Conservation (phyloP, 768 basidiomycete species). For the Agrocybe praecox region DNA sequence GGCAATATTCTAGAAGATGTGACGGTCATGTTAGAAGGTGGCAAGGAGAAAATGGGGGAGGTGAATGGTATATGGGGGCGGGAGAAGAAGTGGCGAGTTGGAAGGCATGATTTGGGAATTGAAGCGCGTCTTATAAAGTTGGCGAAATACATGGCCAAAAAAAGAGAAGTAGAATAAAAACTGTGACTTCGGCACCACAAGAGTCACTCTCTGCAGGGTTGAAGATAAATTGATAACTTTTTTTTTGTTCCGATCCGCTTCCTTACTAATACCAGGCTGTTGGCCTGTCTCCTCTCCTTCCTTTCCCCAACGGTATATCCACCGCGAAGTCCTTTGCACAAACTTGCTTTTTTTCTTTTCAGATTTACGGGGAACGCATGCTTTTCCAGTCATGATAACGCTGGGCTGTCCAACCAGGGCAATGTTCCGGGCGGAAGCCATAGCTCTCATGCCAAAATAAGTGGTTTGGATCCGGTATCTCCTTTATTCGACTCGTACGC, state of each 20-base stretch:
- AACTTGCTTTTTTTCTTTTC: background rate
- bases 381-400: background rate
- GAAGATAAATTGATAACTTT: background rate
- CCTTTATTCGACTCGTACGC: background rate
- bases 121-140: slow-evolving; percentile 18
- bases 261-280: background rate
- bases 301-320: background rate
- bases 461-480: background rate
- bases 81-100: slow-evolving; percentile 5
- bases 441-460: background rate
- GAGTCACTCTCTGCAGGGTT: background rate
- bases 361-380: background rate
- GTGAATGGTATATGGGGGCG: slow-evolving; percentile 1
- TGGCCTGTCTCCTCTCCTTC: background rate
- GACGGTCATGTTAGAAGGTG: slow-evolving; percentile 1
- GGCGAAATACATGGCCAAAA: background rate
- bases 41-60: background rate
- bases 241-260: background rate
- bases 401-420: background rate
- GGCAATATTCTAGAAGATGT: slow-evolving; percentile 25
- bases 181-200: background rate
- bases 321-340: background rate
- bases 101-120: slow-evolving; percentile 5
- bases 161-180: background rate
- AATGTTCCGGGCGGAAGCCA: background rate